These are phyloP conservation scores for Alternaria burnsii DNA, from an alignment of 2,329 filamentous ascomycete genomes.

Conservation along the genomic window DNA sequence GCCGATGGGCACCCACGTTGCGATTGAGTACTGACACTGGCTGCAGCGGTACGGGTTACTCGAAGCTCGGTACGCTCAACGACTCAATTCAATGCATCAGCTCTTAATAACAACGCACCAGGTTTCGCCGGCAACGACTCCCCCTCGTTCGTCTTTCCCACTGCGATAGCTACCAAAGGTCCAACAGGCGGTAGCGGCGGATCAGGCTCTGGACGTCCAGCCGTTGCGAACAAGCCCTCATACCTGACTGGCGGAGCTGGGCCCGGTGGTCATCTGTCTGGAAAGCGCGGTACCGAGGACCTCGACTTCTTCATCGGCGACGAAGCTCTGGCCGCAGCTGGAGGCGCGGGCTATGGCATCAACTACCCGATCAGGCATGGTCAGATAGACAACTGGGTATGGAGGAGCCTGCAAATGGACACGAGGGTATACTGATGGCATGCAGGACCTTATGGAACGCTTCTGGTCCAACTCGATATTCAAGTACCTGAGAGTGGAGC, in stretches of 20 bases:
- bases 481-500: conserved; percentile 97
- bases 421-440: conserved; percentile 20
- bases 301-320: conserved; percentile 99
- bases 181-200: conserved; percentile 73
- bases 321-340: conserved; percentile 84
- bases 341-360: conserved; percentile 90
- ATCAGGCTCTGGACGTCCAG: conserved; percentile 85
- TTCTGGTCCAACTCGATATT: conserved; percentile 99
- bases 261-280: conserved; percentile 80
- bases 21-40: conserved; percentile 48
- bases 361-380: conserved; percentile 98
- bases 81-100: not conserved
- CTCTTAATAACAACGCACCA: conserved; percentile 57
- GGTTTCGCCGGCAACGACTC: conserved; percentile 99
- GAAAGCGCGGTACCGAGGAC: conserved; percentile 95
- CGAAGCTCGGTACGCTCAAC: conserved; percentile 83
- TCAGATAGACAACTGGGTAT: conserved; percentile 98
- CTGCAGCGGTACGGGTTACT: conserved; percentile 96
- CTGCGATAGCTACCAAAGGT: conserved; percentile 95
- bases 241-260: conserved; percentile 93
- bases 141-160: conserved; percentile 98
- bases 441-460: conserved; percentile 95
- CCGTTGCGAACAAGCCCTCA: conserved; percentile 92
- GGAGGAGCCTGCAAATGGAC: conserved; percentile 29
- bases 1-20: conserved; percentile 37